Evolutionary conservation across 768 basidiomycete species (phyloP), one percentile per base, ranked within the genome.

Genomic region (Daedaleopsis nitida): DNA sequence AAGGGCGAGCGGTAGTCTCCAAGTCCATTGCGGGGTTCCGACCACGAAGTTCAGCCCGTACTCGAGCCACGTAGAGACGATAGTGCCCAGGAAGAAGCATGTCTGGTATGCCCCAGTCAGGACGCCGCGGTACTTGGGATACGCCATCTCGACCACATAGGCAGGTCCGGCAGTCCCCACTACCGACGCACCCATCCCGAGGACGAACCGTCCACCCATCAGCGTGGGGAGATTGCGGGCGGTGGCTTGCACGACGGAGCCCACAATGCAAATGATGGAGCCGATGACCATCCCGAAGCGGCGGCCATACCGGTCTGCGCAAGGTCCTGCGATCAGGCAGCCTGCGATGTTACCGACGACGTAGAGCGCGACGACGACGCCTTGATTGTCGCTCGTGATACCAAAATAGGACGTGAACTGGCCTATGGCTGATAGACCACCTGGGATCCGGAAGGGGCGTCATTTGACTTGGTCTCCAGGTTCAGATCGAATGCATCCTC

Each of bases 1-100:
- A 2, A 88, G 76, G 14, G 88, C 74, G 4, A 83, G 81, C 8
- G 88, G 89, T 35, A 85, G 76, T 35, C 91, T 80, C 85, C 87
- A 90, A 13, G 84, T 82, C 85, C 84, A 85, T 52, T 58, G 66
- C 47, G 58, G 64, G 44, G 65, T 52, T 69, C 53, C 34, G 1
- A 78, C 74, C 17, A 77, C 77, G 66, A 78, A 80, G 48, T 78
- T 80, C 14, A 75, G 69, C 79, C 83, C 84, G 34, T 78, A 77
- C 53, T 78, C 78, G 72, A 65, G 43, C 60, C 58, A 66, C 13
- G 52, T 68, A 35, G 65, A 66, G 17, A 59, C 60, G 57, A 66
- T 66, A 3, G 65, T 66, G 6, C 65, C 65, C 23, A 66, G 57
- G 50, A 66, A 66, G 48, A 60, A 60, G 53, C 60, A 52, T 5